phyloP scores from a whole-genome alignment of 176 grass and related monocot genomes.

The Oryza officinalis region DNA sequence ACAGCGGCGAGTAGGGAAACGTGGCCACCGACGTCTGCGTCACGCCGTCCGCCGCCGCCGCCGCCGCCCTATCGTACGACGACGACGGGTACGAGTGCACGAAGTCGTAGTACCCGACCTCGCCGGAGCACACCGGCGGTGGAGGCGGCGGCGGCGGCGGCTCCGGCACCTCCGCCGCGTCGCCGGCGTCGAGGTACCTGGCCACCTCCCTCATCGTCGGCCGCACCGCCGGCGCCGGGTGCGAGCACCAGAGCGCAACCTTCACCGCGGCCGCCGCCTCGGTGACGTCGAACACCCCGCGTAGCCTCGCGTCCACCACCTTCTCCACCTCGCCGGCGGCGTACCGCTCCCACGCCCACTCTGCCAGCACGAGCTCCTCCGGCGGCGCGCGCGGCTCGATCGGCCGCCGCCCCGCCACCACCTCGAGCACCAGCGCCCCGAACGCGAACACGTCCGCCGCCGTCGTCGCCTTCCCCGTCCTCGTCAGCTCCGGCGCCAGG shows the following conservation, averaged over 20 bases:
- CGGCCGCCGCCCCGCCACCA: slow-evolving; percentile 64
- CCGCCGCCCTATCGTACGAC: slow-evolving; percentile 55
- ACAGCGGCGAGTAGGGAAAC: slow-evolving; percentile 57
- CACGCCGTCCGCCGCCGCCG: slow-evolving; percentile 7
- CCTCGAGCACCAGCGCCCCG: slow-evolving; percentile 74
- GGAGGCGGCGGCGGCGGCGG: slow-evolving; percentile 31
- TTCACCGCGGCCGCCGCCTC: slow-evolving; percentile 57
- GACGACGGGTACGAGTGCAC: slow-evolving; percentile 76
- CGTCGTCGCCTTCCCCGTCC: slow-evolving; percentile 65
- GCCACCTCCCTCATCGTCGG: slow-evolving; percentile 75
- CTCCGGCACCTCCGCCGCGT: slow-evolving; percentile 54
- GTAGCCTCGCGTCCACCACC: slow-evolving; percentile 62
- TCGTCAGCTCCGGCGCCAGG: slow-evolving; percentile 76
- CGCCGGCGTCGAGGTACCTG: slow-evolving; percentile 68
- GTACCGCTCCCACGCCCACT: slow-evolving; percentile 81
- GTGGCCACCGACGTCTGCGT: slow-evolving; percentile 38
- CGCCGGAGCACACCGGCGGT: slow-evolving; percentile 33
- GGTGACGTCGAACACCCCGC: slow-evolving; percentile 38
- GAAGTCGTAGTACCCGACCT: slow-evolving; percentile 72
- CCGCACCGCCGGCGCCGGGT: slow-evolving; percentile 41
- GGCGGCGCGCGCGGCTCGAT: slow-evolving; percentile 58
- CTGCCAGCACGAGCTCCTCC: slow-evolving; percentile 68
- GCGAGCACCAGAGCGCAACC: slow-evolving; percentile 75
- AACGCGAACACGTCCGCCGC: slow-evolving; percentile 81
- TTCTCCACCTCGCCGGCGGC: slow-evolving; percentile 41